A percentile compares a stretch with the other conserved stretches of the same genome.
These are phyloP conservation scores for Atkinsonella texensis DNA, from an alignment of 2,329 filamentous ascomycete species.

Conservation along the genomic window DNA sequence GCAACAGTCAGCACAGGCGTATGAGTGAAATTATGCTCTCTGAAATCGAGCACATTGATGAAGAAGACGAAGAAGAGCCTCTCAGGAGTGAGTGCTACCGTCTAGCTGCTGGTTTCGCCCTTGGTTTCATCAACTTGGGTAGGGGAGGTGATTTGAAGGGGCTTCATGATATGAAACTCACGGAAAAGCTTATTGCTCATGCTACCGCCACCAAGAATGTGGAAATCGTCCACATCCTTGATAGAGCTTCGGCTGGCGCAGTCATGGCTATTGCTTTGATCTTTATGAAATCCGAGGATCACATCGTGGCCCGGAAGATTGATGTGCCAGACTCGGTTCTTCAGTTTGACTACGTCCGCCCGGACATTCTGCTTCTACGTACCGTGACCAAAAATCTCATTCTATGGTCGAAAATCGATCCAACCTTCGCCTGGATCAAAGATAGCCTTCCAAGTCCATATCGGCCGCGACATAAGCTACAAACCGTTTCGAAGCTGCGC, in stretches of 20 bases:
- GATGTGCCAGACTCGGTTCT: slow-evolving; percentile 82
- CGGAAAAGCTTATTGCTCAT: slow-evolving; percentile 74
- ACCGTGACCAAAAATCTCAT: slow-evolving; percentile 86
- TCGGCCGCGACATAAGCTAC: slow-evolving; percentile 47
- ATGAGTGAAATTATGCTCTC: slow-evolving; percentile 99
- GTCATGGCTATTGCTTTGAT: slow-evolving; percentile 83
- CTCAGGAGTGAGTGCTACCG: slow-evolving; percentile 93
- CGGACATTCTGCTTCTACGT: slow-evolving; percentile 81
- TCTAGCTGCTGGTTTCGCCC: slow-evolving; percentile 80
- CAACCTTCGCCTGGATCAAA: slow-evolving; percentile 63
- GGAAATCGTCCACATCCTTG: slow-evolving; percentile 81
- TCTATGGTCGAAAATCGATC: slow-evolving; percentile 76
- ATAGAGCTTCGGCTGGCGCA: slow-evolving; percentile 86
- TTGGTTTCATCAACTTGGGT: slow-evolving; percentile 89
- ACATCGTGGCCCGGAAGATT: slow-evolving; percentile 76
- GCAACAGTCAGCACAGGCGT: slow-evolving; percentile 85
- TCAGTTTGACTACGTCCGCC: slow-evolving; percentile 91
- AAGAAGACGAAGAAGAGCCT: slow-evolving; percentile 70
- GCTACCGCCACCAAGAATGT: slow-evolving; percentile 86
- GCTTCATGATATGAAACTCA: slow-evolving; percentile 84
- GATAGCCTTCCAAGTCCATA: slow-evolving; percentile 62
- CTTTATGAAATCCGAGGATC: slow-evolving; percentile 93
- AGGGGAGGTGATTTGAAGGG: slow-evolving; percentile 82
- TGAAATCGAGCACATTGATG: slow-evolving; percentile 79
- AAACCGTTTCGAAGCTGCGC: slow-evolving; percentile 47